Evolutionary conservation across 140 eudicot genomes (phyloP).

Genomic region (Cichorium intybus): DNA sequence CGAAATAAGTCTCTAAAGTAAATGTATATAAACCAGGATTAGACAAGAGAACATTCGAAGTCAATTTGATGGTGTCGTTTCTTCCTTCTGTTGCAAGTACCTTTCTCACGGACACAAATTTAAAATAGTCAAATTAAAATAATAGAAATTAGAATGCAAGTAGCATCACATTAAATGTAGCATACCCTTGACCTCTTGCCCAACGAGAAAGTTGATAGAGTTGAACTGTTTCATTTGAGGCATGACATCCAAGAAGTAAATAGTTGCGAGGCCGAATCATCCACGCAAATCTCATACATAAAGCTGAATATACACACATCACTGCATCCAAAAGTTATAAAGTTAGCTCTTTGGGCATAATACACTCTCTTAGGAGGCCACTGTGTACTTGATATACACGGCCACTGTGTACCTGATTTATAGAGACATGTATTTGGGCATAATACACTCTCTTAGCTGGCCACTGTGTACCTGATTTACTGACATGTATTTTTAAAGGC

Average conservation of each 20-base stretch:
- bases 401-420: no score
- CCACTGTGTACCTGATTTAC: no score
- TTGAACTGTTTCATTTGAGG: constrained; percentile 76
- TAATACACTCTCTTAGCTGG: no score
- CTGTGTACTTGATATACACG: no score
- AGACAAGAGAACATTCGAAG: not conserved
- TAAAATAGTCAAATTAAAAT: not conserved
- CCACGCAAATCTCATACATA: constrained; percentile 92
- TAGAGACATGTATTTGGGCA: no score
- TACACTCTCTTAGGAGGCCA: no score
- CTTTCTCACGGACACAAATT: no score
- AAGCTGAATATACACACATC: constrained; percentile 70
- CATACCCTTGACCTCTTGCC: constrained; percentile 67
- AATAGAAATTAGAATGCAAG: not conserved
- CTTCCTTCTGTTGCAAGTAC: constrained; percentile 42
- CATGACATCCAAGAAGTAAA: constrained; percentile 70
- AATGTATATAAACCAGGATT: no score
- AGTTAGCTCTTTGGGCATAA: no score
- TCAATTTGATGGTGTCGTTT: constrained; percentile 25
- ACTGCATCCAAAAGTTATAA: constrained; percentile 38
- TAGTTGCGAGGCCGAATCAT: constrained; percentile 80
- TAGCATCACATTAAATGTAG: not conserved
- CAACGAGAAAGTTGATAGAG: constrained; percentile 71
- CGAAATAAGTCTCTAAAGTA: not conserved
- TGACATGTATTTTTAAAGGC: not conserved